Base-by-base conservation (phyloP, 2,329 filamentous ascomycete genomes). In the Xylaria sp. region DNA sequence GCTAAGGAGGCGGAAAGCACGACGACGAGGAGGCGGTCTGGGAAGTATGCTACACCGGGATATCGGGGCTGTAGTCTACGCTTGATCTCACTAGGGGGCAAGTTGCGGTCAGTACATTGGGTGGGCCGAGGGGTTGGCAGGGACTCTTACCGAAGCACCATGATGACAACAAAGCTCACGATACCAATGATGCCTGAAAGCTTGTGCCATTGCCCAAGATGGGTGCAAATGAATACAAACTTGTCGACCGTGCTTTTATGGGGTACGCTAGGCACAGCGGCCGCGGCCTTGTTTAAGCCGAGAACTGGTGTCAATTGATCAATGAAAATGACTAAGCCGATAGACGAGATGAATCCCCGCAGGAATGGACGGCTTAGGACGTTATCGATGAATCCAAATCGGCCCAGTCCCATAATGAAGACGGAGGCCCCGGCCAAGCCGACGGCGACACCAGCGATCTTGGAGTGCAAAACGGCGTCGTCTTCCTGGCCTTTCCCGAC, bases 331-430 rank as follows among this genome's bases (percentile, higher is more conserved):
- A 98, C 94, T 65, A 98, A 93, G 58, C 96, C 96, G 78, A 99
- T 97, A 60, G 96, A 96, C 66, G 93, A 97, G 81, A 99, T 98
- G 82, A 99, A 99, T 0, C 96, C 96, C 68, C 96, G 87, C 65
- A 98, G 82, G 75, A 99, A 98, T 0, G 96, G 96, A 41, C 94
- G 88, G 74, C 94, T 98, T 43, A 99, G 86, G 12, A 99, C 94
- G 76, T 94, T 97, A 78, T 99, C 96, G 70, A 99, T 81, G 76
- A 98, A 99, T 0, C 96, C 96, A 3, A 99, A 83, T 15, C 96
- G 88, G 28, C 92, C 92, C 31, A 97, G 79, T 0, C 96, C 96
- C 15, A 94, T 94, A 58, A 94, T 84, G n/a, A 98, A 86, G 54
- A 98, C 95, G 74, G 94, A 94, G 1, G 91, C 90, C 4, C 95